phyloP scores from a whole-genome alignment of 306 rosid genomes.

The Cucurbita ficifolia region DNA sequence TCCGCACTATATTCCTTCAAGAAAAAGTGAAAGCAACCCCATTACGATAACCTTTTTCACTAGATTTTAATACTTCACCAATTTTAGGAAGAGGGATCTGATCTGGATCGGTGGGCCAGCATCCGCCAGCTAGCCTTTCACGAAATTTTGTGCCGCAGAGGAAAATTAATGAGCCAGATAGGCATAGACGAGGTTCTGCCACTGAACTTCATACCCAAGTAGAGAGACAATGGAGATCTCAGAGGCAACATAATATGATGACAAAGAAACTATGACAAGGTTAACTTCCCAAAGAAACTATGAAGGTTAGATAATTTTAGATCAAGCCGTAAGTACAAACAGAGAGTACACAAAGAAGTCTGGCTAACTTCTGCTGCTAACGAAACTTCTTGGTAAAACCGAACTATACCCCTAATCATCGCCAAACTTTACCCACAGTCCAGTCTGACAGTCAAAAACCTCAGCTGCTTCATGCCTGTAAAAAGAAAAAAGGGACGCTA shows the following conservation, averaged over 20 bases:
- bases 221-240: neutral
- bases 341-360: slow-evolving; percentile 3
- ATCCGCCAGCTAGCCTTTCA: neutral
- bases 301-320: neutral
- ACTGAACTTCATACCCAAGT: neutral
- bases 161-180: neutral
- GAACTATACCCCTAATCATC: neutral
- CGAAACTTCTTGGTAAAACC: neutral
- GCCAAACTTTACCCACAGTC: neutral
- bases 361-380: slow-evolving; percentile 1
- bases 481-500: neutral
- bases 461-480: slow-evolving; percentile 6
- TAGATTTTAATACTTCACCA: neutral
- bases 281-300: neutral
- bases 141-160: neutral
- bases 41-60: neutral
- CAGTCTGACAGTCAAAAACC: neutral
- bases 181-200: neutral
- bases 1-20: neutral
- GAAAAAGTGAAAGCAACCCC: neutral
- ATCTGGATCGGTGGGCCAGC: neutral
- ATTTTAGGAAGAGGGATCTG: neutral
- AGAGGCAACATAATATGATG: neutral
- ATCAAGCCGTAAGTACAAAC: neutral
- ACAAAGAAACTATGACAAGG: neutral